Evolutionary conservation across 2,329 filamentous ascomycete species (phyloP), one percentile per base, ranked within the genome.

Genomic region (Epichloe gansuensis): DNA sequence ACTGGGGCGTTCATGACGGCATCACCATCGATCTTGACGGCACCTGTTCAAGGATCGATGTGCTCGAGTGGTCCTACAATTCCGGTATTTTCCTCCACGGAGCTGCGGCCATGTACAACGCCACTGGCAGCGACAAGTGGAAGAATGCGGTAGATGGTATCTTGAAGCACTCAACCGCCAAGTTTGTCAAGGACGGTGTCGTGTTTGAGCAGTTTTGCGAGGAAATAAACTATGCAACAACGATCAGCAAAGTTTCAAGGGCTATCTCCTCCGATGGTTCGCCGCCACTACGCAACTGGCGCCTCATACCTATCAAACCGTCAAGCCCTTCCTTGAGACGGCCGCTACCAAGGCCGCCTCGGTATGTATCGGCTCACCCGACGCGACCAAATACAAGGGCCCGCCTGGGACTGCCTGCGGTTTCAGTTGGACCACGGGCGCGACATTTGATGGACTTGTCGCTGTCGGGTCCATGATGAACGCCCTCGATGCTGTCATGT

Each of bases 221-320:
- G 69, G 66, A 7, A 67, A 67, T 53, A 68, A 70, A 52, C 72
- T 71, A 28, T 91, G 86, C 73, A 79, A 88, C 69, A 75, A 75
- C 57, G 85, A 90, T 65, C 84, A 89, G 69, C 77, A 77, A 61
- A 81, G 76, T 47, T 90, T 89, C 79, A 90, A 90, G 69, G 85
- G 83, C 11, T 89, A 88, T 65, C 72, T 88, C 28, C 69, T 80
- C 28, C 82, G 86, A 45, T 90, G 83, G 80, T 67, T 84, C 63
- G 75, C 79, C 1, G 70, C 69, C 17, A 76, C 78, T 2, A 67
- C 74, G 6, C 74, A 78, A 62, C 63, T 83, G 60, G 79, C 76
- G 1, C 76, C 81, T 1, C 72, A 73, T 57, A 78, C 75, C 1
- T 70, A 67, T 54, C 66, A 72, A 48, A 67, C 62, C 4, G 75